These are phyloP conservation scores for Diophrys appendiculata DNA, from an alignment of 73 alveolate species.

Conservation along the genomic window DNA sequence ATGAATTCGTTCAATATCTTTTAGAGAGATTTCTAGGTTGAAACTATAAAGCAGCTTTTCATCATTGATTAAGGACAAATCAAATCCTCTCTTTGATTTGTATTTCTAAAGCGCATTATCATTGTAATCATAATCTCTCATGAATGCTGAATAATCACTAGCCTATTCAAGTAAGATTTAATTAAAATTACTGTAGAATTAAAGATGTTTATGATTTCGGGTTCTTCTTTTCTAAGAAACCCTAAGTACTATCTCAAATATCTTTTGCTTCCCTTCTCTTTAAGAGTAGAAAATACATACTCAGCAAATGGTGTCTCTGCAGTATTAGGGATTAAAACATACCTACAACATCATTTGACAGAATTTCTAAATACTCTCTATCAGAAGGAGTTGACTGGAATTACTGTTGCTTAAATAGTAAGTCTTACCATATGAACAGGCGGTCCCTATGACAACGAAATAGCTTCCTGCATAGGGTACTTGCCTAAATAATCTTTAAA, in stretches of 20 bases:
- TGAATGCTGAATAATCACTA: background rate
- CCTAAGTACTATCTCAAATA: background rate
- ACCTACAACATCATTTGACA: background rate
- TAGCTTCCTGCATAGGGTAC: background rate
- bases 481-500: background rate
- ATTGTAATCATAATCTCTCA: background rate
- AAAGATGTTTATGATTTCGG: background rate
- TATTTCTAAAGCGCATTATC: background rate
- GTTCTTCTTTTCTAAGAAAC: background rate
- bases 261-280: background rate
- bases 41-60: background rate
- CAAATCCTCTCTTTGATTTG: conserved; percentile 2
- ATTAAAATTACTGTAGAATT: background rate
- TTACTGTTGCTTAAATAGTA: background rate
- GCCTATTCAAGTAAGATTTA: background rate
- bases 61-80: background rate
- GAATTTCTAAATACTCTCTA: background rate
- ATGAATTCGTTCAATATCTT: background rate
- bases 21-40: background rate
- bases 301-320: background rate
- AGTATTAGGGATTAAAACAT: background rate
- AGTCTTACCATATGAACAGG: background rate
- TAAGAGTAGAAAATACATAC: background rate
- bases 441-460: background rate
- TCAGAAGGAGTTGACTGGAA: background rate